Evolutionary conservation across 208 protist genomes (phyloP).

Genomic region (Trypanosoma cruzi): DNA sequence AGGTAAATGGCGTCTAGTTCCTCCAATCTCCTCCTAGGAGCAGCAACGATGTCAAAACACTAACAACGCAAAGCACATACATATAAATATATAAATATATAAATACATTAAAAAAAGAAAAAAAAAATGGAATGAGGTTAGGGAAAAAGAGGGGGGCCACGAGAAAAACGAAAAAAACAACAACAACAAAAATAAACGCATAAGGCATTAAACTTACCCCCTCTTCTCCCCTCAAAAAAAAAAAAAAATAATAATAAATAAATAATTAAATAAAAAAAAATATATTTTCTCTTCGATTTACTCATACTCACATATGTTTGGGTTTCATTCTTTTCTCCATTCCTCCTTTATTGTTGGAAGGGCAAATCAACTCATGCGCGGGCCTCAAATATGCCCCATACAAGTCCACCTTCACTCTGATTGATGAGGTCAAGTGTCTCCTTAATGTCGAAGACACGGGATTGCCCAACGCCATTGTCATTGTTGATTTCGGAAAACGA

Average conservation of each 20-base stretch:
- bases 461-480: conserved; percentile 2
- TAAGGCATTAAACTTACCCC: too few species aligned
- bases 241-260: background rate
- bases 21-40: background rate
- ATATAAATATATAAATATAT: background rate
- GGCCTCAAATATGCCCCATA: conserved; percentile 81
- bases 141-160: too few species aligned
- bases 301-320: background rate
- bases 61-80: background rate
- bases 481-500: background rate
- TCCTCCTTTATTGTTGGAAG: background rate
- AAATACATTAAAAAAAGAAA: background rate
- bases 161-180: background rate
- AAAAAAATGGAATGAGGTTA: background rate
- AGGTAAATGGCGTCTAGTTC: background rate
- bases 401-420: conserved; percentile 52
- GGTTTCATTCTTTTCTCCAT: background rate
- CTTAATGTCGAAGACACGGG: conserved; percentile 38
- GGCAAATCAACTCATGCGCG: background rate
- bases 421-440: conserved; percentile 72
- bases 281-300: background rate
- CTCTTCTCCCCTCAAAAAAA: too few species aligned
- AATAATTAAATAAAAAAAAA: conserved; percentile 7
- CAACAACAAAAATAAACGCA: conserved; percentile 13
- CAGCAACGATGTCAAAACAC: background rate